Evolutionary conservation across 148 eudicot genomes (phyloP).

Genomic region (Rhododendron vialii): DNA sequence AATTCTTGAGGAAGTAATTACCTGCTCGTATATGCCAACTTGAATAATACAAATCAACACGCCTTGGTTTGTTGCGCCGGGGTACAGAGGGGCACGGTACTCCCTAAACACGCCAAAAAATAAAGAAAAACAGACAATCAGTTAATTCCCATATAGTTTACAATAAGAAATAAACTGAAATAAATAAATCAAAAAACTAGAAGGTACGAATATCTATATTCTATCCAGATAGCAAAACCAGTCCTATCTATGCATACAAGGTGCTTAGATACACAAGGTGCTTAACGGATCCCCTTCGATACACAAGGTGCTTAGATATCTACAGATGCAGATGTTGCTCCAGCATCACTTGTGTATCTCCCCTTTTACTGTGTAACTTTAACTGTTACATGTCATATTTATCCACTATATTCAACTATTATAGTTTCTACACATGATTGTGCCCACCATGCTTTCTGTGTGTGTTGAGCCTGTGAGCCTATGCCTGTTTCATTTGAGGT

Average conservation of each 20-base stretch:
- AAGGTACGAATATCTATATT: not conserved
- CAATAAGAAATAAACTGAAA: not conserved
- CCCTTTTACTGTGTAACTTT: not conserved
- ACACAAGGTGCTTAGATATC: not conserved
- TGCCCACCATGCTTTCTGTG: not conserved
- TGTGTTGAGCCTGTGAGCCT: not conserved
- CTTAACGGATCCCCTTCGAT: not conserved
- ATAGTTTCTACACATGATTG: not conserved
- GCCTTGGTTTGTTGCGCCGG: conserved; percentile 43
- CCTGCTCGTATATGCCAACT: conserved; percentile 54
- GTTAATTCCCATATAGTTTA: not conserved
- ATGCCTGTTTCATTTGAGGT: not conserved
- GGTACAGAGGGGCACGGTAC: conserved; percentile 38
- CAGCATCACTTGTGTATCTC: not conserved
- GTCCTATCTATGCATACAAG: not conserved
- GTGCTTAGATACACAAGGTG: not conserved
- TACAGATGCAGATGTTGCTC: not conserved
- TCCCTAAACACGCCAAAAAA: conserved; percentile 27
- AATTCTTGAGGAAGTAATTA: conserved; percentile 5
- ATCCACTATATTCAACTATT: not conserved
- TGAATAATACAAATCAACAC: conserved; percentile 50
- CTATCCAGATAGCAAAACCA: not conserved
- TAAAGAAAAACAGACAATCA: not conserved
- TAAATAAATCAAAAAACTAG: not conserved
- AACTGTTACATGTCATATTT: not conserved